Evolutionary conservation across 345 rosid species (phyloP), one percentile per base, ranked within the genome.

Genomic region (Linum lewisii): DNA sequence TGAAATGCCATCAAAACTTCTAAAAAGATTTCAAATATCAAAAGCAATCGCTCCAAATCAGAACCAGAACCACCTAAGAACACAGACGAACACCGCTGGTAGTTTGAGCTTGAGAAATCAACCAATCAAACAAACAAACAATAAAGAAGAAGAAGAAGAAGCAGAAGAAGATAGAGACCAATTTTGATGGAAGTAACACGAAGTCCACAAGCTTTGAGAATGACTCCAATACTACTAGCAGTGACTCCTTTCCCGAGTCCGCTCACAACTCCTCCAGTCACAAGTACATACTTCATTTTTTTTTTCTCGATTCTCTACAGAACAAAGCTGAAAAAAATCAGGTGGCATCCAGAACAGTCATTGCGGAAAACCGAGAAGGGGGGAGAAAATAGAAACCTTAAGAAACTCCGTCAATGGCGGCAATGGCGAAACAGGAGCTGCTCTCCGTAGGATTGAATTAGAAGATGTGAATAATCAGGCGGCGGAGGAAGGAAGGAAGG

Each of bases 141-240:
- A 22, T 10, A 10, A 18, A 29, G 4, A 19, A 1, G 9, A 10
- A 24, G 44, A 16, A 57, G 29, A 18, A 47, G 42, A 34, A 5
- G 26, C n/a, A 19, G 37, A 15, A 56, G 29, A 51, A n/a, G 24
- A 18, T 15, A 63, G 54, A 59, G 50, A 85, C 95, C 96, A 62
- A 88, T 88, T 71, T 88, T 88, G 58, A 88, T 85, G 47, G 81
- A 80, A 71, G 96, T 88, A 67, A 88, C 85, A 14, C 93, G 80
- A 54, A 88, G 92, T 64, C 90, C 93, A 64, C 86, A 85, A 55
- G 86, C 82, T 65, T 83, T 77, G 50, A 88, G 96, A 50, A 81
- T 74, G 10, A 81, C 76, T 19, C 86, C 86, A 42, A 81, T 76
- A 53, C 86, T 78, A 68, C 86, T 81, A 22, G 86, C 86, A 0